These are phyloP conservation scores for Oryza meridionalis DNA, from an alignment of 176 grass and related monocot species.

Conservation along the genomic window DNA sequence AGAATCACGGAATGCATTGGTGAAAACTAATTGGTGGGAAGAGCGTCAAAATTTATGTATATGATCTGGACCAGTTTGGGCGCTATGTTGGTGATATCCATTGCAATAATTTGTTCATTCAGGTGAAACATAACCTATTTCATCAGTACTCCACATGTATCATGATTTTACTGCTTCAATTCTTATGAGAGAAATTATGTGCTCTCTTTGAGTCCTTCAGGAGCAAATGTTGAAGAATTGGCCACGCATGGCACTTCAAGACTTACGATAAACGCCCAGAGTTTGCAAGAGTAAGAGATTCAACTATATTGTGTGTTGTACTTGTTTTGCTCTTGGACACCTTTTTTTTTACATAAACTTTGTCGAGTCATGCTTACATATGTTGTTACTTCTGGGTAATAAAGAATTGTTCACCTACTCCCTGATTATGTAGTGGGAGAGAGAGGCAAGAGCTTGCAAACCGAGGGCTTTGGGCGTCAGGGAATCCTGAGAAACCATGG, in stretches of 20 bases:
- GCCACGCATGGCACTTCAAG: slow-evolving; percentile 44
- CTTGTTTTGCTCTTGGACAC: neutral
- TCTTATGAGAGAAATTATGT: neutral
- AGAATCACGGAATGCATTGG: slow-evolving; percentile 56
- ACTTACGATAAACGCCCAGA: slow-evolving; percentile 45
- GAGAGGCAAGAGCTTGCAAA: slow-evolving; percentile 38
- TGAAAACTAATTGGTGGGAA: slow-evolving; percentile 60
- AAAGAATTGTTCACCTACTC: neutral
- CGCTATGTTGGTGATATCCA: slow-evolving; percentile 61
- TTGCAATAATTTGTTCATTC: slow-evolving; percentile 60
- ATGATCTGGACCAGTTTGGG: slow-evolving; percentile 52
- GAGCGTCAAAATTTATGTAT: slow-evolving; percentile 56
- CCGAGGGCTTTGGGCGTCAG: slow-evolving; percentile 46
- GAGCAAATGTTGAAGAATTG: slow-evolving; percentile 49
- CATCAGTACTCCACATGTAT: neutral
- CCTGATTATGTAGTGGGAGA: slow-evolving; percentile 48
- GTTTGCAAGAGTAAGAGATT: slow-evolving; percentile 49
- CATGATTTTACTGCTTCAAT: slow-evolving; percentile 13
- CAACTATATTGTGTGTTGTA: neutral
- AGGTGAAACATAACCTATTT: slow-evolving; percentile 39
- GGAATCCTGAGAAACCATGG: slow-evolving; percentile 68
- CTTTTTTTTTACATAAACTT: neutral
- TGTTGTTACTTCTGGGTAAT: neutral
- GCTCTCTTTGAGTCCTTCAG: slow-evolving; percentile 4
- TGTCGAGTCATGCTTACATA: neutral